A percentile compares a stretch with the other conserved stretches of the same genome.
These are phyloP conservation scores for Podila epigama DNA, from an alignment of 192 early-diverging fungal genomes.

Conservation along the genomic window DNA sequence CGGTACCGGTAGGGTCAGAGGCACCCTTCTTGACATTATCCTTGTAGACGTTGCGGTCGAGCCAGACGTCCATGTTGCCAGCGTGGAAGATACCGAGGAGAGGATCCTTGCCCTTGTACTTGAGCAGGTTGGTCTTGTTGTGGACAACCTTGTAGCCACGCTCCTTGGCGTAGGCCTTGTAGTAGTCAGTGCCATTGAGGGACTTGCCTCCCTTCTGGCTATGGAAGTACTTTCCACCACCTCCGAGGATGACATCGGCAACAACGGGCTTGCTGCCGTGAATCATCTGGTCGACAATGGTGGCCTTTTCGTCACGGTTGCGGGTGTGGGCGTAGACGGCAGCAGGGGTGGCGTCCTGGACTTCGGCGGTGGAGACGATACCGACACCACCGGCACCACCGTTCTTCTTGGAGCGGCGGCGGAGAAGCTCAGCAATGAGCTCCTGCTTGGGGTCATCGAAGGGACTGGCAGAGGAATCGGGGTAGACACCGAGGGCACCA, in stretches of 20 bases:
- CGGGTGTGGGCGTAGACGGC: constrained; percentile 69
- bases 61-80: constrained; percentile 68
- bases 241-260: constrained; percentile 70
- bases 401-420: constrained; percentile 61
- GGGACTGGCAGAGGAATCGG: constrained; percentile 62
- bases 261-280: constrained; percentile 60
- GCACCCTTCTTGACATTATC: constrained; percentile 52
- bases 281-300: constrained; percentile 66
- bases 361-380: constrained; percentile 68
- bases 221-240: constrained; percentile 68
- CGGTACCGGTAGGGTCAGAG: constrained; percentile 54
- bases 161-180: constrained; percentile 53
- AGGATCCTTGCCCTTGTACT: constrained; percentile 59
- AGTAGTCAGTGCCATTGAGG: constrained; percentile 59
- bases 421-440: constrained; percentile 64
- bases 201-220: constrained; percentile 46
- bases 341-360: constrained; percentile 72
- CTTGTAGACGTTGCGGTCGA: constrained; percentile 66
- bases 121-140: constrained; percentile 51
- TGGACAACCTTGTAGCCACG: constrained; percentile 64
- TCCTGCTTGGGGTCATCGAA: constrained; percentile 74
- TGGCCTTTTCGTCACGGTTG: constrained; percentile 55
- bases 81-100: constrained; percentile 70
- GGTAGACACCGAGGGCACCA: constrained; percentile 66
- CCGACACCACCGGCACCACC: constrained; percentile 62